These are phyloP conservation scores for Beauveria bassiana DNA, from an alignment of 2,329 filamentous ascomycete genomes.

Conservation along the genomic window DNA sequence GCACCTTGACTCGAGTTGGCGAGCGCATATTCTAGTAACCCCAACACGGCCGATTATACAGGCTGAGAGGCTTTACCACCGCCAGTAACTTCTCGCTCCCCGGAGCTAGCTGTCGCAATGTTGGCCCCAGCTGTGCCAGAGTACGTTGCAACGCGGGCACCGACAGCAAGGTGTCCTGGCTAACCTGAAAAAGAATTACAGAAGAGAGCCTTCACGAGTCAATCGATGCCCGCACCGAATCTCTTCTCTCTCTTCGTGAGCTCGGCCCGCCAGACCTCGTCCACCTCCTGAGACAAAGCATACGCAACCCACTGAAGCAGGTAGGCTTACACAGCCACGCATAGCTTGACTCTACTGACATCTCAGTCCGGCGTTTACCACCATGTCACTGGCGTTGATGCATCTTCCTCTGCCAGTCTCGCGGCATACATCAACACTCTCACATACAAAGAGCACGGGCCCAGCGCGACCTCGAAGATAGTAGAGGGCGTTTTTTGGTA, in stretches of 20 bases:
- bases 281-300: constrained; percentile 74
- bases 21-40: neutral
- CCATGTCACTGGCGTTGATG: constrained; percentile 94
- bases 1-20: neutral
- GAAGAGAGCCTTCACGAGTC: constrained; percentile 90
- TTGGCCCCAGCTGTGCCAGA: constrained; percentile 69
- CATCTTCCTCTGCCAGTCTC: constrained; percentile 91
- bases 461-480: constrained; percentile 66
- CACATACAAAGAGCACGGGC: constrained; percentile 80
- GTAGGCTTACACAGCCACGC: constrained; percentile 24
- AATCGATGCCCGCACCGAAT: constrained; percentile 87
- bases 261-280: constrained; percentile 93
- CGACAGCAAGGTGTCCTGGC: constrained; percentile 12
- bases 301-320: constrained; percentile 50
- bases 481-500: constrained; percentile 93
- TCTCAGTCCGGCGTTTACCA: constrained; percentile 83
- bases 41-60: neutral
- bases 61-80: constrained; percentile 1
- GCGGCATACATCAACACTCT: constrained; percentile 98
- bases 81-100: constrained; percentile 14
- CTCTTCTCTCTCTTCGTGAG: constrained; percentile 77
- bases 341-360: neutral
- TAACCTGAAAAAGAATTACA: constrained; percentile 58
- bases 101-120: constrained; percentile 41
- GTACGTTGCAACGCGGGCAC: constrained; percentile 37